These are phyloP conservation scores for Haematococcus sp. DNA, from an alignment of 139 green algal genomes.

Conservation along the genomic window DNA sequence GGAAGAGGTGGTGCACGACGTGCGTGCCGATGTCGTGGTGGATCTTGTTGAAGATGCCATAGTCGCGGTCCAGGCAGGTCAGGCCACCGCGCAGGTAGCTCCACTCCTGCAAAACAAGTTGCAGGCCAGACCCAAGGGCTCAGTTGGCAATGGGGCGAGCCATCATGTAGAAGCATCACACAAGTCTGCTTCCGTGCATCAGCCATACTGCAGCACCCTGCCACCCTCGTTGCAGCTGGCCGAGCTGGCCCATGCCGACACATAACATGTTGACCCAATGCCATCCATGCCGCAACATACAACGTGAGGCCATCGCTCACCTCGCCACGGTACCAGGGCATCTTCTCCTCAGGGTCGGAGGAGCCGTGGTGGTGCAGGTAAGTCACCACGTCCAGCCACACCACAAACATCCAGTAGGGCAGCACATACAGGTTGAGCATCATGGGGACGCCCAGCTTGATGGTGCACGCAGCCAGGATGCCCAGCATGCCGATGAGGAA, in stretches of 20 bases:
- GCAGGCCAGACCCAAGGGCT: not conserved
- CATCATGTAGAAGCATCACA: too few species aligned
- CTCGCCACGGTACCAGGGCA: constrained; percentile 91
- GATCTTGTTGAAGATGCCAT: constrained; percentile 97
- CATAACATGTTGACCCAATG: too few species aligned
- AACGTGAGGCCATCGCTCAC: constrained; percentile 2
- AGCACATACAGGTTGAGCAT: constrained; percentile 92
- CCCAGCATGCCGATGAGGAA: constrained; percentile 82
- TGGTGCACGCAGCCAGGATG: constrained; percentile 70
- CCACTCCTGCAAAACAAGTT: constrained; percentile 72
- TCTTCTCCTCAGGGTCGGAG: constrained; percentile 65
- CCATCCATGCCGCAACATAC: too few species aligned
- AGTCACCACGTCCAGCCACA: constrained; percentile 95
- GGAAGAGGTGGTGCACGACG: constrained; percentile 94
- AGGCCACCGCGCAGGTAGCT: constrained; percentile 91
- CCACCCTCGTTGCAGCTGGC: too few species aligned
- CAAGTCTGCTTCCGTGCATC: too few species aligned
- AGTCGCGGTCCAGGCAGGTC: constrained; percentile 91
- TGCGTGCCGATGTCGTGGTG: constrained; percentile 97
- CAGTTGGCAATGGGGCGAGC: too few species aligned
- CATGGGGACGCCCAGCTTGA: constrained; percentile 64
- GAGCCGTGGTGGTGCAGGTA: constrained; percentile 95
- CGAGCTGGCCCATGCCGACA: too few species aligned
- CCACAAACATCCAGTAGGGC: constrained; percentile 86
- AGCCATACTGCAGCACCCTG: too few species aligned